A percentile compares a stretch with the other conserved stretches of the same genome.
phyloP scores from a whole-genome alignment of 1,139 yeast species.

The Geotrichum klebahnii region DNA sequence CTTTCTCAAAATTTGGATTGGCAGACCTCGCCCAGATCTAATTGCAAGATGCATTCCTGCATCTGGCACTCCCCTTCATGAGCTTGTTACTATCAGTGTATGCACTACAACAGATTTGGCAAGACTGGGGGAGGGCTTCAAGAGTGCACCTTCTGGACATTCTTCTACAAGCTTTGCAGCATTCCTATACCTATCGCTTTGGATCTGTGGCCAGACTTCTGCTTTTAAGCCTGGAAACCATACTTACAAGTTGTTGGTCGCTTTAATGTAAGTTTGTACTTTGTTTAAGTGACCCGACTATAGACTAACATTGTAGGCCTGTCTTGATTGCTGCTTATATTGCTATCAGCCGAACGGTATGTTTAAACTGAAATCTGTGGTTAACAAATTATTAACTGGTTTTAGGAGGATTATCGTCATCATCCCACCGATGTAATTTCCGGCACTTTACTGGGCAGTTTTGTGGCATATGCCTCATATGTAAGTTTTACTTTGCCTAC shows the following conservation, averaged over 20 bases:
- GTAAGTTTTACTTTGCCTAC: too few species aligned
- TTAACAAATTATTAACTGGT: neutral
- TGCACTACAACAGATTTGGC: slow-evolving; percentile 45
- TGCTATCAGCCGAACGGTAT: slow-evolving; percentile 21
- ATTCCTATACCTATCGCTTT: slow-evolving; percentile 56
- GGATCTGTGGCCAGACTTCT: slow-evolving; percentile 58
- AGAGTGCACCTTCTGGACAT: slow-evolving; percentile 82
- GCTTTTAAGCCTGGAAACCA: slow-evolving; percentile 40
- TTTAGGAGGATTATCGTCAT: slow-evolving; percentile 64
- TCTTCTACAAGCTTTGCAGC: slow-evolving; percentile 67
- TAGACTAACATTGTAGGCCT: too few species aligned
- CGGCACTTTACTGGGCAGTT: slow-evolving; percentile 53
- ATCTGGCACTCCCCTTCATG: slow-evolving; percentile 38
- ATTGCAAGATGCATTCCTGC: slow-evolving; percentile 62
- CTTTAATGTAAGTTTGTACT: slow-evolving; percentile 23
- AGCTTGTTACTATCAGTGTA: slow-evolving; percentile 50
- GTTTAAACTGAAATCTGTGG: slow-evolving; percentile 33
- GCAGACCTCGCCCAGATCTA: slow-evolving; percentile 80
- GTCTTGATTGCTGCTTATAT: slow-evolving; percentile 18
- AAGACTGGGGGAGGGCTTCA: slow-evolving; percentile 56
- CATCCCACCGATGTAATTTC: slow-evolving; percentile 63
- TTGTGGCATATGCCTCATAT: slow-evolving; percentile 49
- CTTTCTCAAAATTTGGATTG: slow-evolving; percentile 65
- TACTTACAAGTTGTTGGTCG: slow-evolving; percentile 32
- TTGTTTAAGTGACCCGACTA: too few species aligned